Percentiles rank a stretch among this genome's conserved stretches.
Evolutionary conservation across 352 stramenopile species (phyloP).

Genomic region (Pythium rhizo-oryzae): DNA sequence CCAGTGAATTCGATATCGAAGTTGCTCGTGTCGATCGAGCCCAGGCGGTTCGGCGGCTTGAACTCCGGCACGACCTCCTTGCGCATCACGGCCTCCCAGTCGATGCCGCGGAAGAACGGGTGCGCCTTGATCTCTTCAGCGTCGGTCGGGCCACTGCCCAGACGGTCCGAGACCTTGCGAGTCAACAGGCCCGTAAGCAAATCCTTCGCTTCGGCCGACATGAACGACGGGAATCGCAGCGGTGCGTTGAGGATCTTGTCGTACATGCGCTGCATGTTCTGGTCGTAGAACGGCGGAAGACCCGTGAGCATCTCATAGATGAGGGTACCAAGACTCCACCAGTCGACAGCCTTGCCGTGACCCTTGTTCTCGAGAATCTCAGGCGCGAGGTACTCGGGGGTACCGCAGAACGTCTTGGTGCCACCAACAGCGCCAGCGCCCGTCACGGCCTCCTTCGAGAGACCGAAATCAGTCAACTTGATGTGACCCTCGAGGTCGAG

Average conservation of each 20-base stretch:
- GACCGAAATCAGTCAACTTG: constrained; percentile 94
- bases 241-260: constrained; percentile 94
- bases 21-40: constrained; percentile 93
- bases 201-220: constrained; percentile 89
- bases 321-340: constrained; percentile 92
- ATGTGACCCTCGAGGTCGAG: constrained; percentile 95
- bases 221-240: constrained; percentile 90
- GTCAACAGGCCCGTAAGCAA: constrained; percentile 85
- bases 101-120: constrained; percentile 92
- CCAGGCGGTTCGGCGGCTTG: constrained; percentile 88
- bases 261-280: constrained; percentile 95
- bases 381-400: constrained; percentile 94
- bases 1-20: constrained; percentile 94
- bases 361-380: constrained; percentile 96
- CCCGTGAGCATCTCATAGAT: constrained; percentile 95
- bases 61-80: constrained; percentile 92
- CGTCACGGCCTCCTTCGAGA: constrained; percentile 93
- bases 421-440: constrained; percentile 76
- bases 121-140: constrained; percentile 93
- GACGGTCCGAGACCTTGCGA: constrained; percentile 85
- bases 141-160: constrained; percentile 86
- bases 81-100: constrained; percentile 89
- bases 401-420: constrained; percentile 93
- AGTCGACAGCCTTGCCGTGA: constrained; percentile 90
- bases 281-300: constrained; percentile 93